Percentiles rank a stretch among this genome's conserved stretches.
These are phyloP conservation scores for Apiospora koreana DNA, from an alignment of 2,329 filamentous ascomycete species.

Conservation along the genomic window DNA sequence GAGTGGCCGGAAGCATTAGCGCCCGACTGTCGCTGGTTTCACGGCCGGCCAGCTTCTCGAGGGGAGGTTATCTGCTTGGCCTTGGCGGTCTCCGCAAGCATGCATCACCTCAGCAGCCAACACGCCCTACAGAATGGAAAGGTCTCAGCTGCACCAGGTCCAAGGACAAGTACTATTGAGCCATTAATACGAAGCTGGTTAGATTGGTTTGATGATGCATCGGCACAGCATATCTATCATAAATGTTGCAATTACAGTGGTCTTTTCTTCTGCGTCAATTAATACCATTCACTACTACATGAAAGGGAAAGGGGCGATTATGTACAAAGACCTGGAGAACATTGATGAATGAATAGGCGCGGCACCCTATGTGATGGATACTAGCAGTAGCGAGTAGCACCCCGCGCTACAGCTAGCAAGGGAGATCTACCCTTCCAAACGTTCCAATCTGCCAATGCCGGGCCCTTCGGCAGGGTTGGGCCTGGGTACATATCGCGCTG, in stretches of 20 bases:
- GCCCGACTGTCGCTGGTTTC: not conserved
- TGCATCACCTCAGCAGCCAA: constrained; percentile 6
- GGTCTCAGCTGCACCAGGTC: not conserved
- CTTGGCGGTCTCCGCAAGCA: constrained; percentile 1
- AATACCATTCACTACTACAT: too few relatives aligned
- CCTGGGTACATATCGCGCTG: constrained; percentile 3
- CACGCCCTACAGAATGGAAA: not conserved
- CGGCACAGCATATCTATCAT: not conserved
- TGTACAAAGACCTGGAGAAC: too few relatives aligned
- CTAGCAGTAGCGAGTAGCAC: not conserved
- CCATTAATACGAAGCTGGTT: not conserved
- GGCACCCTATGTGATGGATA: too few relatives aligned
- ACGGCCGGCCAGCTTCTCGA: not conserved
- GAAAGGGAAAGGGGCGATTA: not conserved
- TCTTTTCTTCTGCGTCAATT: too few relatives aligned
- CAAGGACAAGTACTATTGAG: not conserved
- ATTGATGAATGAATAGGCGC: too few relatives aligned
- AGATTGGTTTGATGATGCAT: not conserved
- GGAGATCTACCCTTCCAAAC: constrained; percentile 2
- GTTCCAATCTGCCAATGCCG: constrained; percentile 3
- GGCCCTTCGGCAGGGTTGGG: not conserved
- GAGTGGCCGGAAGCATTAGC: not conserved
- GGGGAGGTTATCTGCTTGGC: not conserved
- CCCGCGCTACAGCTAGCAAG: not conserved
- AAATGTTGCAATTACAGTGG: too few relatives aligned